Evolutionary conservation across 2,329 filamentous ascomycete genomes (phyloP).

Genomic region (Stemphylium beticola): DNA sequence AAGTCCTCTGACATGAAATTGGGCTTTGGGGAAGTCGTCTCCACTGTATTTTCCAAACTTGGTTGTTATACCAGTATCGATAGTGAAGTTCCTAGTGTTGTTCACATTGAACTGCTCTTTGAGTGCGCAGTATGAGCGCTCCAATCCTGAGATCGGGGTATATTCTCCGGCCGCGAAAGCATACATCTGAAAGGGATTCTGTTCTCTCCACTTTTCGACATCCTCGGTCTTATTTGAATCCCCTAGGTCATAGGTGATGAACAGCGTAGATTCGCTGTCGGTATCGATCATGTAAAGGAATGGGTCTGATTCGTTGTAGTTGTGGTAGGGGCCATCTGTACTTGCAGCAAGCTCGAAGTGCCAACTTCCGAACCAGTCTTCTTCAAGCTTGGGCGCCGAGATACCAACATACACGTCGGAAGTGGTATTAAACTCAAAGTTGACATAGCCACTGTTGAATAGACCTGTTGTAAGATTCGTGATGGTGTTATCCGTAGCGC

Average conservation of each 20-base stretch:
- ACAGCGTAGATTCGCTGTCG: constrained; percentile 76
- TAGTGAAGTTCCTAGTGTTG: constrained; percentile 61
- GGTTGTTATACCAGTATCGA: constrained; percentile 72
- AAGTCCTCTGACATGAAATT: constrained; percentile 82
- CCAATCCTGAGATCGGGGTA: constrained; percentile 68
- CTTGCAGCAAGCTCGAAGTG: constrained; percentile 84
- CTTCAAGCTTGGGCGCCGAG: constrained; percentile 69
- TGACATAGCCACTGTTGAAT: constrained; percentile 74
- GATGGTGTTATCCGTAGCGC: constrained; percentile 53
- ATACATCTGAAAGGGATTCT: constrained; percentile 73
- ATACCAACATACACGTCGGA: constrained; percentile 79
- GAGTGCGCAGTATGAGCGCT: constrained; percentile 83
- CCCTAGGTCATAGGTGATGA: constrained; percentile 79
- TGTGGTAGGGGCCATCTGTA: constrained; percentile 77
- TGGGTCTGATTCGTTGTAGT: constrained; percentile 61
- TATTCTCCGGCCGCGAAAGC: constrained; percentile 67
- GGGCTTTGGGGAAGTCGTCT: constrained; percentile 72
- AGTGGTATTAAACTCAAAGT: constrained; percentile 65
- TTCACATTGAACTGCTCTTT: constrained; percentile 69
- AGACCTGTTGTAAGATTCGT: constrained; percentile 49
- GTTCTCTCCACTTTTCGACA: constrained; percentile 62
- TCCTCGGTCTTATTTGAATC: constrained; percentile 55
- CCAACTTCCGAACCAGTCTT: constrained; percentile 68
- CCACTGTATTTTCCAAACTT: constrained; percentile 60
- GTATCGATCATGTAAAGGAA: constrained; percentile 83